Percentiles rank a stretch among this genome's conserved stretches.
These are phyloP conservation scores for Cenchrus fungigraminus DNA, from an alignment of 176 grass and related monocot species.

Conservation along the genomic window DNA sequence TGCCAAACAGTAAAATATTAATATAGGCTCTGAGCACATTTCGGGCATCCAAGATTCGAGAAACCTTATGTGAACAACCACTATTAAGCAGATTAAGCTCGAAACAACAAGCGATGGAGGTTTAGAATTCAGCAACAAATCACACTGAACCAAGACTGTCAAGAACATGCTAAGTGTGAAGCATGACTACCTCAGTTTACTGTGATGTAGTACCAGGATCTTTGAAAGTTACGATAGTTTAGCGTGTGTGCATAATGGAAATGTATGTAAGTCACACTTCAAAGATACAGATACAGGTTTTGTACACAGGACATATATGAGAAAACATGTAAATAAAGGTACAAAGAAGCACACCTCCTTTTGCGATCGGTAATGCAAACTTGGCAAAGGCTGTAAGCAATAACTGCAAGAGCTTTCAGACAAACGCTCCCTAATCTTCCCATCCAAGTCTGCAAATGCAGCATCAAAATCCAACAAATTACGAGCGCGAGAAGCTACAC, in stretches of 20 bases:
- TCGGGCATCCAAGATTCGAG: neutral
- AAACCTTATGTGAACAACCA: neutral
- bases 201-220: neutral
- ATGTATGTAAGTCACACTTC: neutral
- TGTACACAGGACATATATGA: neutral
- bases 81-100: neutral
- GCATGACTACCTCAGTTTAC: neutral
- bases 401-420: conserved; percentile 80
- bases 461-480: conserved; percentile 45
- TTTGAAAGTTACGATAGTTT: neutral
- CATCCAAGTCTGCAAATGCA: conserved; percentile 69
- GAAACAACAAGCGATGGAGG: neutral
- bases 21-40: neutral
- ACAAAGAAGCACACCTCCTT: conserved; percentile 68
- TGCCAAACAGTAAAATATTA: neutral
- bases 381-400: conserved; percentile 62
- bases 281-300: neutral
- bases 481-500: neutral
- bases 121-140: conserved; percentile 14
- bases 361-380: conserved; percentile 78
- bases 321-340: conserved; percentile 3
- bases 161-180: neutral
- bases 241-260: neutral
- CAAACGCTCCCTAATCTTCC: conserved; percentile 66
- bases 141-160: neutral